Base-by-base conservation (phyloP, 352 stramenopile species). In the Plasmopara halstedii region DNA sequence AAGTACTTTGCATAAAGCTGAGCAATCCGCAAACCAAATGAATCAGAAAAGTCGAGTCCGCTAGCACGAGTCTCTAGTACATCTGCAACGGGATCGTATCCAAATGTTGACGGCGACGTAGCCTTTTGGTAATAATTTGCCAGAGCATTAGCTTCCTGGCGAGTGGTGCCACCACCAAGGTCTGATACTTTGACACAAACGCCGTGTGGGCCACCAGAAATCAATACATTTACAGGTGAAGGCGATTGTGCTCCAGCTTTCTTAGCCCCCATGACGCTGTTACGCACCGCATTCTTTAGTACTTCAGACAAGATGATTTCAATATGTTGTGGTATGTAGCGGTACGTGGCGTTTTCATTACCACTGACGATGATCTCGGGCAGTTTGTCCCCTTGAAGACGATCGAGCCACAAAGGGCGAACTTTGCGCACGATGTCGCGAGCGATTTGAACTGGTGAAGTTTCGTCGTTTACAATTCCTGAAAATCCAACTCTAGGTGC, bases 1-100 rank as follows among this genome's bases (percentile, higher is more conserved):
- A 99, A 99, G 73, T 99, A 99, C 43, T 96, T 84, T 23, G 95
- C 94, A 58, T 99, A 99, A 21, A 95, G 86, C 51, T 72, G 71
- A 2, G 79, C 79, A 37, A 91, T 88, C 35, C 94, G 95, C 32
- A 99, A 70, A 1, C 95, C 95, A 60, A 90, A 90, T 32, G 79
- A 90, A 31, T 85, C 66, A 13, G 69, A 73, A 40, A 87, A 86
- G 58, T 85, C 62, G 20, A 90, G 61, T 25, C 60, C 69, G 13
- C 65, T 82, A 0, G 75, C 73, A 40, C 79, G 73, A 46, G 64
- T 63, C 46, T 90, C 79, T n/a, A 90, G 44, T 35, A 61, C 74
- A 1, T 80, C 76, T 7, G 79, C 70, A 10, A 90, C 74, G 0
- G 79, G 79, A 27, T 90, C 79, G 60, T 90, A 90, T 26, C 59